Conservation (phyloP, 805 yeast species). For the Metschnikowia drakensbergensis region DNA sequence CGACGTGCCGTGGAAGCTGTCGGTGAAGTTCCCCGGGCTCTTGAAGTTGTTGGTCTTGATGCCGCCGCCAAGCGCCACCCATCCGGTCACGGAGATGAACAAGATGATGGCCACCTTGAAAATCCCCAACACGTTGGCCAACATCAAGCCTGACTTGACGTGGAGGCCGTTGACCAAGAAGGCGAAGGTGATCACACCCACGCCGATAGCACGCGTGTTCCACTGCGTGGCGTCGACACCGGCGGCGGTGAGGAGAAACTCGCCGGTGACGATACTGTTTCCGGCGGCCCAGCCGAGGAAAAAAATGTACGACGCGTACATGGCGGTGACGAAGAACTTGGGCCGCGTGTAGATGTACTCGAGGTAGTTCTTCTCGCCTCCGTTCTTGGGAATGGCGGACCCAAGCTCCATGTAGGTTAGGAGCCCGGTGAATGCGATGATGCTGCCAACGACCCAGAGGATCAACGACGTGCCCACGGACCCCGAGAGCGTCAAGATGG, state of each 20-base stretch:
- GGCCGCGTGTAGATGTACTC: slow-evolving; percentile 71
- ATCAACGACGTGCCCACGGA: slow-evolving; percentile 69
- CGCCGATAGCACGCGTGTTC: slow-evolving; percentile 75
- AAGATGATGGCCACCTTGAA: slow-evolving; percentile 70
- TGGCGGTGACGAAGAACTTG: slow-evolving; percentile 54
- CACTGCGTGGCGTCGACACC: slow-evolving; percentile 63
- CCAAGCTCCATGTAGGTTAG: slow-evolving; percentile 81
- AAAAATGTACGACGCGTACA: slow-evolving; percentile 65
- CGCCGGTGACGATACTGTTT: slow-evolving; percentile 76
- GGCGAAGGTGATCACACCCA: slow-evolving; percentile 69
- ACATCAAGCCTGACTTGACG: slow-evolving; percentile 61
- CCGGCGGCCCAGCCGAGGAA: slow-evolving; percentile 85
- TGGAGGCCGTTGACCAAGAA: slow-evolving; percentile 58
- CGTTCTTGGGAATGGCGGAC: slow-evolving; percentile 69
- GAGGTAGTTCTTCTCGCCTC: slow-evolving; percentile 81
- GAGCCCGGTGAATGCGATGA: slow-evolving; percentile 49
- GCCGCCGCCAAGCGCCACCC: slow-evolving; percentile 79
- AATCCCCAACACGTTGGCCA: slow-evolving; percentile 62
- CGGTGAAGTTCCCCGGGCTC: slow-evolving; percentile 54
- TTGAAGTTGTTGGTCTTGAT: slow-evolving; percentile 44
- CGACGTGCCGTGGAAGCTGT: slow-evolving; percentile 52
- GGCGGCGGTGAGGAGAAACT: slow-evolving; percentile 72
- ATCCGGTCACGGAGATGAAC: slow-evolving; percentile 71
- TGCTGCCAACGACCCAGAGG: slow-evolving; percentile 71
- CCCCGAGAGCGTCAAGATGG: slow-evolving; percentile 40